These are phyloP conservation scores for Hortaea sp. DNA, from an alignment of 2,329 filamentous ascomycete genomes.

Conservation along the genomic window DNA sequence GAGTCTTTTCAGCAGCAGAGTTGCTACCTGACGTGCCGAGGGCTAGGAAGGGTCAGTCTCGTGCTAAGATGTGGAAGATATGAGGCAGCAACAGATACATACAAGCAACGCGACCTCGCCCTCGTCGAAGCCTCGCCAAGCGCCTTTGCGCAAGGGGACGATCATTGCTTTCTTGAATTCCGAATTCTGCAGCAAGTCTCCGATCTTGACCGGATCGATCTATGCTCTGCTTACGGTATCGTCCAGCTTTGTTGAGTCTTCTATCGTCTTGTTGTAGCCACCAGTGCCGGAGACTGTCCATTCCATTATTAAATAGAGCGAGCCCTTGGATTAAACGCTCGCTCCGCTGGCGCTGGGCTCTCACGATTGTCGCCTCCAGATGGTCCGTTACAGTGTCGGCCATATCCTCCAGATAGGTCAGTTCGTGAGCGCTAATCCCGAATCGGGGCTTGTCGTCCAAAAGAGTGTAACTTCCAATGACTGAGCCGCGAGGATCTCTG, in stretches of 20 bases:
- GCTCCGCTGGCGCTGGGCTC: neutral
- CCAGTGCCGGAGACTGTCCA: neutral
- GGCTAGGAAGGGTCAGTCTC: too few relatives aligned
- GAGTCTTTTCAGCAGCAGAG: too few relatives aligned
- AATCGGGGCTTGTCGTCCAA: constrained; percentile 16
- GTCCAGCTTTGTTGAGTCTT: neutral
- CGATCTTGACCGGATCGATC: neutral
- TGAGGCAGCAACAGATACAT: neutral
- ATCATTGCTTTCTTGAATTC: neutral
- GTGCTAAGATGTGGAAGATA: too few relatives aligned
- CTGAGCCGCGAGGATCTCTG: neutral
- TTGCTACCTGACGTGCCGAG: too few relatives aligned
- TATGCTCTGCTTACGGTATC: neutral
- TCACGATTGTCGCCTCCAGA: constrained; percentile 6
- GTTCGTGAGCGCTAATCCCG: constrained; percentile 12
- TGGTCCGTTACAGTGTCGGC: constrained; percentile 26
- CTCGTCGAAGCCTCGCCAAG: neutral
- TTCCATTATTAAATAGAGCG: neutral
- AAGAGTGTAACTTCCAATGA: neutral
- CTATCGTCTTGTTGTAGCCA: neutral
- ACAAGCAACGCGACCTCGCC: neutral
- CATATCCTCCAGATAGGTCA: constrained; percentile 21
- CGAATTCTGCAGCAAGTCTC: neutral
- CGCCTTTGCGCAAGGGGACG: neutral
- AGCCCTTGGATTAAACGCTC: neutral